Percentiles rank a stretch among this genome's conserved stretches.
These are phyloP conservation scores for Syzygium malaccense DNA, from an alignment of 441 rosid species.

Conservation along the genomic window DNA sequence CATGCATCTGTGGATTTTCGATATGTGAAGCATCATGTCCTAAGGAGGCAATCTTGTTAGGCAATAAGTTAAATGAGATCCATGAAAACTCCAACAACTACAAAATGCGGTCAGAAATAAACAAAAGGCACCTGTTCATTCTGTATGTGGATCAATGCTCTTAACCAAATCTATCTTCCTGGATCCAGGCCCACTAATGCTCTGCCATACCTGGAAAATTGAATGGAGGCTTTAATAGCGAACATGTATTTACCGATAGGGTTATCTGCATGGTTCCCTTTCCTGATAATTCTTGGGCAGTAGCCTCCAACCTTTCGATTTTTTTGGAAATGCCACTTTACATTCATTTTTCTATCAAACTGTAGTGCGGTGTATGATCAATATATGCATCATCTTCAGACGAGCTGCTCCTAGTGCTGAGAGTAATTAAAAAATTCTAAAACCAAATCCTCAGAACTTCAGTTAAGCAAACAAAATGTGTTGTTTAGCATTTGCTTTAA, in stretches of 20 bases:
- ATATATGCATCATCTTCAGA: neutral
- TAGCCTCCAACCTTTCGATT: neutral
- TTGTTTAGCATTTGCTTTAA: neutral
- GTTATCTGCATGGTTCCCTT: neutral
- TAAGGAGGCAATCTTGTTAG: neutral
- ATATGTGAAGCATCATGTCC: neutral
- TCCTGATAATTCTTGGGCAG: neutral
- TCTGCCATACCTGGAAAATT: neutral
- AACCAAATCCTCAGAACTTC: neutral
- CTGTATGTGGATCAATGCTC: neutral
- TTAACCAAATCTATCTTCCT: neutral
- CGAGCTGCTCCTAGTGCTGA: neutral
- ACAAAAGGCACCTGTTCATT: neutral
- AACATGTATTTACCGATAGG: neutral
- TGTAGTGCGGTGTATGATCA: neutral
- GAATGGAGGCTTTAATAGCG: neutral
- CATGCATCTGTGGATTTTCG: neutral
- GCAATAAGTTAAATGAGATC: neutral
- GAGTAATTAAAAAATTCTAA: neutral
- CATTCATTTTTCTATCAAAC: neutral
- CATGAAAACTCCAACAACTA: neutral
- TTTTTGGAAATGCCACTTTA: neutral
- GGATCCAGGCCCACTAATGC: neutral
- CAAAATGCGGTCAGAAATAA: neutral
- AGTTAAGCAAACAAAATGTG: neutral